These are phyloP conservation scores for Cutaneotrichosporon sp. DNA, from an alignment of 1,284 basidiomycete species.

Conservation along the genomic window DNA sequence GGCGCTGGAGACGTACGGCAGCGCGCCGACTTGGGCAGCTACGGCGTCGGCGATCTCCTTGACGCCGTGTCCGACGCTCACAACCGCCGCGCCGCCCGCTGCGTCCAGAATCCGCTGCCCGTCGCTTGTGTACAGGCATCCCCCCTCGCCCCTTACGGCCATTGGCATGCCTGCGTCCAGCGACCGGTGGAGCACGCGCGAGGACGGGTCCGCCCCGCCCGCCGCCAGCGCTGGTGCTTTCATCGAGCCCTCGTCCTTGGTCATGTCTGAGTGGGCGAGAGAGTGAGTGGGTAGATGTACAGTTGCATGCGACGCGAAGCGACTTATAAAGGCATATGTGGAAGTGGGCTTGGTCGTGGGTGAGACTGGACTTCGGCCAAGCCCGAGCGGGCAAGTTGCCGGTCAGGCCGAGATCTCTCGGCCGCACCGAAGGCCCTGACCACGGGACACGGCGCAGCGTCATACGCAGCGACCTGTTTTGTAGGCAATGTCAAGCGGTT, in stretches of 20 bases:
- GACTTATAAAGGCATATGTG: too few species aligned
- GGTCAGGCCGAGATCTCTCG: too few species aligned
- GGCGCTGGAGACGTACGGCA: slow-evolving; percentile 49
- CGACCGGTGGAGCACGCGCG: slow-evolving; percentile 23
- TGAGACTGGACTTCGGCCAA: too few species aligned
- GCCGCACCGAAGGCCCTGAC: too few species aligned
- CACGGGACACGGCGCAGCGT: too few species aligned
- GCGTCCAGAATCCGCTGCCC: slow-evolving; percentile 28
- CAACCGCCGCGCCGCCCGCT: slow-evolving; percentile 71
- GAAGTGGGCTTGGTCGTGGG: too few species aligned
- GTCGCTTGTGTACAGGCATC: slow-evolving; percentile 25
- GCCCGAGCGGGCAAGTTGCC: too few species aligned
- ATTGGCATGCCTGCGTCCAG: slow-evolving; percentile 18
- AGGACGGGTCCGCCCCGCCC: neutral
- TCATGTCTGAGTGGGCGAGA: neutral
- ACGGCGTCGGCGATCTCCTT: slow-evolving; percentile 49
- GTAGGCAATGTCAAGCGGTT: too few species aligned
- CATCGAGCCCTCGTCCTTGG: neutral
- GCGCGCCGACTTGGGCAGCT: slow-evolving; percentile 58
- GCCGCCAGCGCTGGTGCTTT: neutral
- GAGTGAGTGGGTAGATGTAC: neutral
- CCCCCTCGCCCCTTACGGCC: slow-evolving; percentile 22
- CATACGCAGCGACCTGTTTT: too few species aligned
- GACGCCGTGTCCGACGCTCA: slow-evolving; percentile 69
- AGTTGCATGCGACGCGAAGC: too few species aligned